Evolutionary conservation across 23 red algal genomes (phyloP), one percentile per base, ranked within the genome.

Genomic region (Gracilaria vermiculophylla): DNA sequence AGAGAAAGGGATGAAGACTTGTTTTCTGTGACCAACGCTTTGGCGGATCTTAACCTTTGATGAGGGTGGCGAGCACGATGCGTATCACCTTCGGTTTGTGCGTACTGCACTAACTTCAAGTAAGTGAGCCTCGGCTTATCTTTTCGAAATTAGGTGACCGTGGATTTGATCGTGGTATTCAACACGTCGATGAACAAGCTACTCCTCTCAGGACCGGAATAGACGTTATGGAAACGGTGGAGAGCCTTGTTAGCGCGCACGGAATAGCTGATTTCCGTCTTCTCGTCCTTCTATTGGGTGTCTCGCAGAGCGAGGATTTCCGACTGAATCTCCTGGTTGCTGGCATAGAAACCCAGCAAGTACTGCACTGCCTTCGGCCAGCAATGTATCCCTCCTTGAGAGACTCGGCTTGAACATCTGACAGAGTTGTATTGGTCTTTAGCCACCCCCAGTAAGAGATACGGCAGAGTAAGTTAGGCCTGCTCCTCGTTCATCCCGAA

Each of bases 301-400:
- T 54, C 49, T 32, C 80, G 80, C n/a, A 84, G 57, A 0, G 36
- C 5, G 33, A 48, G 48, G 24, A 67, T 84, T 43, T 29, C 2
- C 28, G 55, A 25, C n/a, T 60, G 56, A 36, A 84, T 84, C 16
- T 25, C 41, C 11, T 48, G 29, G 20, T 43, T 43, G 11, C 34
- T 66, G 23, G 53, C 80, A 42, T 84, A 84, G 34, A 35, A 64
- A 13, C 56, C 12, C 32, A 84, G 57, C 0, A 84, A 13, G 57
- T 84, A 84, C 12, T 84, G 53, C 20, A 84, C 0, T 5, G 80
- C 55, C 15, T 84, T 58, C 17, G 80, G 80, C 80, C 58, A 84
- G 51, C 32, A 36, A 53, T 0, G 36, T 20, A 82, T 35, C 14
- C 78, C 51, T 60, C 48, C 6, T 32, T 14, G 7, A 29, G 25